phyloP scores from a whole-genome alignment of 2,329 filamentous ascomycete genomes.

The Coleophoma eucalyptorum region DNA sequence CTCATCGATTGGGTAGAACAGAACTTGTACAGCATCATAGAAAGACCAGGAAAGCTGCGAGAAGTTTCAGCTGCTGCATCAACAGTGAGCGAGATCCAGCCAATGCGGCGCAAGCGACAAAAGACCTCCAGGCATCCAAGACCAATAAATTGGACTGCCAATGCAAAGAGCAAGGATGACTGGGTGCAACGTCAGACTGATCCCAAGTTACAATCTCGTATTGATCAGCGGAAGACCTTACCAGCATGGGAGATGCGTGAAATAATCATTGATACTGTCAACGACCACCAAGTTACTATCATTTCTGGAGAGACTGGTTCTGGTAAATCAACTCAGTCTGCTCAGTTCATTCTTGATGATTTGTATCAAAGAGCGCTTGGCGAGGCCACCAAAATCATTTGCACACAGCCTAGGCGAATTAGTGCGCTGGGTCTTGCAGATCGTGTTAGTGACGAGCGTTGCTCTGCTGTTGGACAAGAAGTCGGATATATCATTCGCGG shows the following conservation, averaged over 20 bases:
- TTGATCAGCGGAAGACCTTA: slow-evolving; percentile 65
- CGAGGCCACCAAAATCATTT: slow-evolving; percentile 80
- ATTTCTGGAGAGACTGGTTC: slow-evolving; percentile 96
- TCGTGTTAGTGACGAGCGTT: slow-evolving; percentile 89
- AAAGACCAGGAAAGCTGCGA: slow-evolving; percentile 76
- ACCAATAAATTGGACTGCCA: slow-evolving; percentile 60
- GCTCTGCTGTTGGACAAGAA: slow-evolving; percentile 75
- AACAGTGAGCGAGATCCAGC: slow-evolving; percentile 49
- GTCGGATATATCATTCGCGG: slow-evolving; percentile 90
- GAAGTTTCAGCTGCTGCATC: slow-evolving; percentile 80
- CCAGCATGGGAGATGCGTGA: slow-evolving; percentile 87
- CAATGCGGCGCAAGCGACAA: slow-evolving; percentile 19
- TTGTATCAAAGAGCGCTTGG: slow-evolving; percentile 75
- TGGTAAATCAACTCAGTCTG: slow-evolving; percentile 94
- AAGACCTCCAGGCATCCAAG: slow-evolving; percentile 43
- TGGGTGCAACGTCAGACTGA: slow-evolving; percentile 68
- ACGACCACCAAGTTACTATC: slow-evolving; percentile 81
- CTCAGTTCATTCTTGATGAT: slow-evolving; percentile 93
- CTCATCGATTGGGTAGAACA: slow-evolving; percentile 89
- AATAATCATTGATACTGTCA: slow-evolving; percentile 71
- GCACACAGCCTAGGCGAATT: slow-evolving; percentile 92
- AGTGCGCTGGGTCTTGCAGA: slow-evolving; percentile 92
- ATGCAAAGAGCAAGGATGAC: slow-evolving; percentile 55
- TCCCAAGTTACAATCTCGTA: slow-evolving; percentile 69
- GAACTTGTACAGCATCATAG: slow-evolving; percentile 76